A percentile compares a stretch with the other conserved stretches of the same genome.
These are phyloP conservation scores for Geotrichum siamense DNA, from an alignment of 1,139 yeast species.

Conservation along the genomic window DNA sequence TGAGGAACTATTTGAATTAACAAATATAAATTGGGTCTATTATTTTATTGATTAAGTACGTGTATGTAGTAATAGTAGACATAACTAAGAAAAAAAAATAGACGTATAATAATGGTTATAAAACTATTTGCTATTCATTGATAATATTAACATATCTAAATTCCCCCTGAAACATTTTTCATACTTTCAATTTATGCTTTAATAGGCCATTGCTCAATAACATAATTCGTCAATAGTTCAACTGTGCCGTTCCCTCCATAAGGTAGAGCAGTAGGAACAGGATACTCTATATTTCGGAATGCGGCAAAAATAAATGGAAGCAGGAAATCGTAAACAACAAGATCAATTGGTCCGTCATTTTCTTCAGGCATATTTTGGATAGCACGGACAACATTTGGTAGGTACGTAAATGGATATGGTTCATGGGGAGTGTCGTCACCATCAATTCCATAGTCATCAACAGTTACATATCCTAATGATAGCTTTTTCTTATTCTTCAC, in stretches of 20 bases:
- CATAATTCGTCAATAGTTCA: constrained; percentile 21
- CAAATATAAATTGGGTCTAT: too few species aligned
- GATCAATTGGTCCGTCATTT: constrained; percentile 44
- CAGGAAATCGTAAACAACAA: constrained; percentile 73
- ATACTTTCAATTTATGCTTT: background rate
- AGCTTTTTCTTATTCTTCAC: constrained; percentile 16
- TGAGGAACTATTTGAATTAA: too few species aligned
- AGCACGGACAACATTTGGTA: constrained; percentile 73
- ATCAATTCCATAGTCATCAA: constrained; percentile 71
- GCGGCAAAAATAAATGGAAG: constrained; percentile 57
- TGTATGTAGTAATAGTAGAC: too few species aligned
- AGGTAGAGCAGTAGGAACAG: constrained; percentile 19
- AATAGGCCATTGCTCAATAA: constrained; percentile 12
- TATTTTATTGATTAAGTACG: too few species aligned
- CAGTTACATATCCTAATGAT: constrained; percentile 65
- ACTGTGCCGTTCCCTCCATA: constrained; percentile 23
- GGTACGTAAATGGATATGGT: constrained; percentile 48
- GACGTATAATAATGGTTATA: too few species aligned
- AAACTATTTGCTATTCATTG: too few species aligned
- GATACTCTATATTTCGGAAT: constrained; percentile 29
- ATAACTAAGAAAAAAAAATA: too few species aligned
- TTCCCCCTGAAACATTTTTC: too few species aligned
- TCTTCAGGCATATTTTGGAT: constrained; percentile 28
- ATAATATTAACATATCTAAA: too few species aligned
- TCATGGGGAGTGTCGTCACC: constrained; percentile 89